Conservation (phyloP, 2,329 filamentous ascomycete species). For the Diplodia corticola region DNA sequence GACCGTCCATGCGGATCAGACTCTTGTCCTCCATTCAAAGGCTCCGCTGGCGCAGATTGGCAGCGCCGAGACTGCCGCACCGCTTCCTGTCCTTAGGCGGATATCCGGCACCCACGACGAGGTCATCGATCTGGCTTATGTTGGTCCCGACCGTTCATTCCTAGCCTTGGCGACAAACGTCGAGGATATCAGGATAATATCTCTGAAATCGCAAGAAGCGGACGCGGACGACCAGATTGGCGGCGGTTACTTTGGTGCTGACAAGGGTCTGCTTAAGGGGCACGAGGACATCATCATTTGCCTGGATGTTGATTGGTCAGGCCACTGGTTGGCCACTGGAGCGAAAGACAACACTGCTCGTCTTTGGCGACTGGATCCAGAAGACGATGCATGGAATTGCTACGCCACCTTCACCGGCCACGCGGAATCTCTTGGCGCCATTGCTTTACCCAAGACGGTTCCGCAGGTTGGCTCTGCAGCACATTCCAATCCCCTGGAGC, state of each 20-base stretch:
- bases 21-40: slow-evolving; percentile 71
- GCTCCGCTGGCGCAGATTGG: slow-evolving; percentile 42
- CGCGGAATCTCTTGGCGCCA: slow-evolving; percentile 88
- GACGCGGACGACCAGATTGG: slow-evolving; percentile 28
- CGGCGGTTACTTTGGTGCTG: slow-evolving; percentile 79
- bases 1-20: slow-evolving; percentile 86
- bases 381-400: slow-evolving; percentile 73
- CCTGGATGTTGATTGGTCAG: slow-evolving; percentile 93
- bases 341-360: slow-evolving; percentile 95
- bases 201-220: slow-evolving; percentile 50
- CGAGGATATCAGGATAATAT: slow-evolving; percentile 87
- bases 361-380: slow-evolving; percentile 82
- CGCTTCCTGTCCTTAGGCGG: slow-evolving; percentile 65
- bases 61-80: slow-evolving; percentile 52
- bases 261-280: slow-evolving; percentile 80
- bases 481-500: slow-evolving; percentile 69
- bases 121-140: slow-evolving; percentile 89
- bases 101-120: slow-evolving; percentile 98
- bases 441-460: slow-evolving; percentile 72
- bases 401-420: slow-evolving; percentile 85
- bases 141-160: slow-evolving; percentile 76
- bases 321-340: slow-evolving; percentile 92
- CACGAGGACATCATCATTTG: slow-evolving; percentile 96
- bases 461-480: slow-evolving; percentile 70
- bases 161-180: slow-evolving; percentile 93